Evolutionary conservation across 805 yeast species (phyloP), one percentile per base, ranked within the genome.

Genomic region (Candida ortonii): DNA sequence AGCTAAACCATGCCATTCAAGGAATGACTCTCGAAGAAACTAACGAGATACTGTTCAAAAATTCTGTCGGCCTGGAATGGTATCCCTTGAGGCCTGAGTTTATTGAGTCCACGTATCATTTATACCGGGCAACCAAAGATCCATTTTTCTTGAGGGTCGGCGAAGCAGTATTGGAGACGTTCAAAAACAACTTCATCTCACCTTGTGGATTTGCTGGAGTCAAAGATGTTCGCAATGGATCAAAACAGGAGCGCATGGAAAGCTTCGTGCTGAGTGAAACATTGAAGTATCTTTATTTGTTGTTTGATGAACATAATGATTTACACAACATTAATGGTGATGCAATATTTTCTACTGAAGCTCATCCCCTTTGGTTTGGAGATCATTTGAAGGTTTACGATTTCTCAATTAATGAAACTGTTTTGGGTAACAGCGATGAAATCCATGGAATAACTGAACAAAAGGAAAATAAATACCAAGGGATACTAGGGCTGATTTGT

Each of bases 41-140:
- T 1, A 40, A 52, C 16, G 52, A 52, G 18, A 28, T 49, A 2
- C 25, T 55, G 10, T 43, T 58, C 15, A 43, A 46, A 5, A 63
- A 62, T 26, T 63, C 74, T 1, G 59, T 84, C 3, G 64, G 74
- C 0, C 61, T 87, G 21, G 94, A 85, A 53, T 89, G 96, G 96
- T 89, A 86, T 51, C 96, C 96, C 2, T 64, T 89, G 27, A 65
- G 97, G 35, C 97, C 97, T 0, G 97, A 89, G 54, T 86, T 88
- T 47, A 71, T 86, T 26, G 97, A 89, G 55, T 84, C 95, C 0
- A 86, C 94, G 0, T 89, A 87, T 57, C 80, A 81, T 52, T 61
- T 89, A 11, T 88, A 82, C 52, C 65, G 83, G 25, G 95, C 96
- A 2, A 89, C 97, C 0, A 70, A 66, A 37, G 97, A 89, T 55